phyloP scores from a whole-genome alignment of 257 asterid species.

The Penstemon eatonii region DNA sequence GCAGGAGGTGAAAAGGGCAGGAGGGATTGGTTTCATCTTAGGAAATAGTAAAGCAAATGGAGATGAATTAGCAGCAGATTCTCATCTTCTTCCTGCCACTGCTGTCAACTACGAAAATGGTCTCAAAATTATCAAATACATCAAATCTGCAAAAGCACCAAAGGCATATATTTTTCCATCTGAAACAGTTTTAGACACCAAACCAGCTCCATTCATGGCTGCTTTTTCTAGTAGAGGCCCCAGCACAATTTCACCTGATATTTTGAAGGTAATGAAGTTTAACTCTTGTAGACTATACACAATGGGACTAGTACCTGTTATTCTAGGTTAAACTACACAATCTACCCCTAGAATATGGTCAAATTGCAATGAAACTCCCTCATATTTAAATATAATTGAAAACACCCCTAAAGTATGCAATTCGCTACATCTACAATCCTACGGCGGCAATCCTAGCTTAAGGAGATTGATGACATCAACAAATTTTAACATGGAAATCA shows the following conservation, averaged over 20 bases:
- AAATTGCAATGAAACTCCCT: too few species aligned
- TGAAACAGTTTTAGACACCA: conserved; percentile 34
- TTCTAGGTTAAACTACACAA: too few species aligned
- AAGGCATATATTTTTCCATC: conserved; percentile 39
- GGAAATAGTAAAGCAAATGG: conserved; percentile 61
- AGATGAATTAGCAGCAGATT: conserved; percentile 35
- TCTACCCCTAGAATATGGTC: too few species aligned
- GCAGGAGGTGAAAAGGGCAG: conserved; percentile 75
- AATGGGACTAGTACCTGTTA: not conserved
- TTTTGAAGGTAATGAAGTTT: conserved; percentile 48
- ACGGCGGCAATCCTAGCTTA: too few species aligned
- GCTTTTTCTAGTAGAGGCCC: conserved; percentile 65
- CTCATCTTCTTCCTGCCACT: conserved; percentile 59
- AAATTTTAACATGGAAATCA: too few species aligned
- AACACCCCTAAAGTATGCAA: too few species aligned
- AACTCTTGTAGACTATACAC: not conserved
- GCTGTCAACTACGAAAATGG: conserved; percentile 38
- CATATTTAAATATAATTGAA: too few species aligned
- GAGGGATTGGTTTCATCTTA: conserved; percentile 67
- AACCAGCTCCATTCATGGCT: conserved; percentile 68
- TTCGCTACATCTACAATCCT: too few species aligned
- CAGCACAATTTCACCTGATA: conserved; percentile 39
- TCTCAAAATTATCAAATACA: conserved; percentile 39
- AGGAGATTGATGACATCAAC: too few species aligned
- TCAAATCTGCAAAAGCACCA: conserved; percentile 37